phyloP scores from a whole-genome alignment of 2,329 filamentous ascomycete genomes.

The Paecilomyces sp. region DNA sequence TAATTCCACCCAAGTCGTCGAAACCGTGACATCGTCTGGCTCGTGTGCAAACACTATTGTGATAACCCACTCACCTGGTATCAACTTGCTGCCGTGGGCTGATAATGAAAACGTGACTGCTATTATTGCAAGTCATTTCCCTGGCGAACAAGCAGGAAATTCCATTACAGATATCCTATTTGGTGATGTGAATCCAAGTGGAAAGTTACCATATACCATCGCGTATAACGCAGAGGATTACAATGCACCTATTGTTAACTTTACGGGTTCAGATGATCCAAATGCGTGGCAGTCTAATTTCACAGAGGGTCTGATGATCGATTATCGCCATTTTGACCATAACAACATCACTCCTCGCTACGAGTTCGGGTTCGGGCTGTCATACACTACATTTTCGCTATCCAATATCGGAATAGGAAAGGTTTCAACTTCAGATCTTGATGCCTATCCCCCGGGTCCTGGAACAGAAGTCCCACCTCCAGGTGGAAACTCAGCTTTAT shows the following conservation, averaged over 20 bases:
- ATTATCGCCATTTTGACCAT: constrained; percentile 51
- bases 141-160: constrained; percentile 63
- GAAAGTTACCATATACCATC: constrained; percentile 50
- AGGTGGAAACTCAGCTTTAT: constrained; percentile 52
- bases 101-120: constrained; percentile 54
- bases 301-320: constrained; percentile 45
- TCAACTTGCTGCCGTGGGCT: constrained; percentile 64
- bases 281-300: constrained; percentile 44
- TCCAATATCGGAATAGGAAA: constrained; percentile 3
- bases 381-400: constrained; percentile 5
- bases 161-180: constrained; percentile 61
- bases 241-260: constrained; percentile 42
- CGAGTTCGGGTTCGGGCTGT: constrained; percentile 51
- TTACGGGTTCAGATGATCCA: constrained; percentile 25
- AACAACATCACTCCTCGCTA: constrained; percentile 44
- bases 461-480: constrained; percentile 13
- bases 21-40: constrained; percentile 24
- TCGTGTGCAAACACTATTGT: constrained; percentile 53
- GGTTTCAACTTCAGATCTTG: neutral
- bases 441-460: constrained; percentile 1
- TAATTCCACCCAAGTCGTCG: constrained; percentile 36
- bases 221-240: constrained; percentile 6
- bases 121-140: constrained; percentile 65
- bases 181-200: constrained; percentile 57
- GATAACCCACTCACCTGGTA: constrained; percentile 62